These are phyloP conservation scores for Tricholoma flavovirens DNA, from an alignment of 768 basidiomycete species.

Conservation along the genomic window DNA sequence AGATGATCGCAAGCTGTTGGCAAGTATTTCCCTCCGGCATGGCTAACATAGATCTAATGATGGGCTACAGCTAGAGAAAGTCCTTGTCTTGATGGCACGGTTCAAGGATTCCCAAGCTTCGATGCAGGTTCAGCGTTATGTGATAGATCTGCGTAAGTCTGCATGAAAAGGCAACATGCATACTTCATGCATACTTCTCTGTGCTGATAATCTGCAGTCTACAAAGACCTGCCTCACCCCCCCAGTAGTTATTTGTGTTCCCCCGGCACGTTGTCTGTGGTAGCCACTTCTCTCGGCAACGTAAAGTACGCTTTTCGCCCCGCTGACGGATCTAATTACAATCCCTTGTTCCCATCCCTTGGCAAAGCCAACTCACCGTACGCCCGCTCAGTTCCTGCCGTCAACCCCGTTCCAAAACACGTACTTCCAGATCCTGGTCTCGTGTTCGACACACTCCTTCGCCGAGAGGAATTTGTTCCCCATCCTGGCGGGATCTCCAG, in stretches of 20 bases:
- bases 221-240: constrained; percentile 77
- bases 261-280: background rate
- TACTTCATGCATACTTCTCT: too few relatives aligned
- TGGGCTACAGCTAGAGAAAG: constrained; percentile 53
- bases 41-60: constrained; percentile 5
- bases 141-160: constrained; percentile 53
- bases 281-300: constrained; percentile 4
- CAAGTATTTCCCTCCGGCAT: constrained; percentile 21
- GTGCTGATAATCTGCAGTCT: constrained; percentile 39
- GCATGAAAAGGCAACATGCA: constrained; percentile 5
- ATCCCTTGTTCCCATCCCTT: constrained; percentile 44
- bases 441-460: constrained; percentile 67
- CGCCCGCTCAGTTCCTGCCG: constrained; percentile 58
- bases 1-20: constrained; percentile 60
- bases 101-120: constrained; percentile 28
- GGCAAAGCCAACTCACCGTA: constrained; percentile 62
- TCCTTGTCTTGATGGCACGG: constrained; percentile 55
- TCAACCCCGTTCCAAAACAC: constrained; percentile 32
- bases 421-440: constrained; percentile 60
- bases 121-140: constrained; percentile 37
- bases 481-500: constrained; percentile 70
- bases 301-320: constrained; percentile 49
- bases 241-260: constrained; percentile 46
- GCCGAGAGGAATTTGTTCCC: constrained; percentile 39
- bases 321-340: constrained; percentile 59